phyloP scores from a whole-genome alignment of 768 basidiomycete genomes.

The Suillus subluteus region DNA sequence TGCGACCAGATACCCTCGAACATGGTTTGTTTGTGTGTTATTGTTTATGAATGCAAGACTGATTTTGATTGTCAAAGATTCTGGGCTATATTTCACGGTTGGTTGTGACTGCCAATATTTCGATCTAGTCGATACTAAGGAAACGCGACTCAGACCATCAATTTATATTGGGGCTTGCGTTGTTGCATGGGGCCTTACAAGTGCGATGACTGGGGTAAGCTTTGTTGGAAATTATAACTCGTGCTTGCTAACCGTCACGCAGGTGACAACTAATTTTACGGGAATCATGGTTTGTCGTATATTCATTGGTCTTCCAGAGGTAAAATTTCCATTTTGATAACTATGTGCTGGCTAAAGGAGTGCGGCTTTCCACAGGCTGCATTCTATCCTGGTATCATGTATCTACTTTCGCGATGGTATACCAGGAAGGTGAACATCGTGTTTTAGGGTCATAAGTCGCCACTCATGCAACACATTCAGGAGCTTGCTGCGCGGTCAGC shows the following conservation, averaged over 20 bases:
- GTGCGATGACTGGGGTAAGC: conserved; percentile 60
- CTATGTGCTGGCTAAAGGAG: no score
- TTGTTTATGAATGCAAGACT: neutral
- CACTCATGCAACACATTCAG: conserved; percentile 30
- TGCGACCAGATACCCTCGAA: conserved; percentile 58
- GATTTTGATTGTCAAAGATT: conserved; percentile 41
- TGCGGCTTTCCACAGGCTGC: conserved; percentile 43
- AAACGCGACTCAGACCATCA: conserved; percentile 48
- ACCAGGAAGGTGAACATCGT: conserved; percentile 39
- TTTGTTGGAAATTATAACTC: neutral
- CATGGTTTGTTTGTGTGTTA: conserved; percentile 45
- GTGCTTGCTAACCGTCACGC: conserved; percentile 1
- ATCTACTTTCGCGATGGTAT: conserved; percentile 57
- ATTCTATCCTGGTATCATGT: conserved; percentile 63
- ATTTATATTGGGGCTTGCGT: conserved; percentile 64
- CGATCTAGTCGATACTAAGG: neutral
- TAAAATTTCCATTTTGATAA: conserved; percentile 14
- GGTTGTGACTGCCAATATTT: conserved; percentile 7
- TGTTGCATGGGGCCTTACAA: conserved; percentile 64
- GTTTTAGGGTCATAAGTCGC: neutral
- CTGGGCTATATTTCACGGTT: conserved; percentile 58
- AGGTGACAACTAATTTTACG: conserved; percentile 58
- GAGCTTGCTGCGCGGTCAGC: conserved; percentile 70
- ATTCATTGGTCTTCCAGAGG: conserved; percentile 67
- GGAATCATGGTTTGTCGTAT: conserved; percentile 61